Conservation (phyloP, 106 monocot genomes). For the Cymbidium sinense region DNA sequence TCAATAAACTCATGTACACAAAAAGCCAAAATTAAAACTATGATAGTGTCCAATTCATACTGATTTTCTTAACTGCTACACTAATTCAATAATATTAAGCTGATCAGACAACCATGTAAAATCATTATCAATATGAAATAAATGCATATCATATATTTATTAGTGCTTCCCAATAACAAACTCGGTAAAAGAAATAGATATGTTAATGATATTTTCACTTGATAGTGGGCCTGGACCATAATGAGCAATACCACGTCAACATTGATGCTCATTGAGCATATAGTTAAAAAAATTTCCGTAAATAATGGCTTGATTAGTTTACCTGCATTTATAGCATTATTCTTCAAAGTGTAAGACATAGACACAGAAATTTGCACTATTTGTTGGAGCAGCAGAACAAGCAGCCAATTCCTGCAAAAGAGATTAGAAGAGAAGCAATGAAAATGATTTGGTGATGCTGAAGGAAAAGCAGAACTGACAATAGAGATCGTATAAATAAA, state of each 20-base stretch:
- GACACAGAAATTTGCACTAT: constrained; percentile 3
- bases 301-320: background rate
- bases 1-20: background rate
- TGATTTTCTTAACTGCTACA: no score
- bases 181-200: background rate
- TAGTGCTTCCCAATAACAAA: background rate
- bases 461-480: background rate
- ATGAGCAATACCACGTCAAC: background rate
- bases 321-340: constrained; percentile 9
- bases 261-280: background rate
- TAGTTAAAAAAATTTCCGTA: background rate
- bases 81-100: background rate
- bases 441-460: background rate
- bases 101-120: background rate
- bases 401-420: constrained; percentile 12
- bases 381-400: constrained; percentile 3
- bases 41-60: background rate
- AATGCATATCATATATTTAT: background rate
- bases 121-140: background rate
- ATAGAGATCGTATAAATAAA: background rate
- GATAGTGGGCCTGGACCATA: background rate
- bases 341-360: background rate
- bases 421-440: background rate
- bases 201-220: background rate
- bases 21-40: background rate